Percentiles rank a stretch among this genome's conserved stretches.
phyloP scores from a whole-genome alignment of 2,329 filamentous ascomycete species.

The Neoscytalidium dimidiatum region DNA sequence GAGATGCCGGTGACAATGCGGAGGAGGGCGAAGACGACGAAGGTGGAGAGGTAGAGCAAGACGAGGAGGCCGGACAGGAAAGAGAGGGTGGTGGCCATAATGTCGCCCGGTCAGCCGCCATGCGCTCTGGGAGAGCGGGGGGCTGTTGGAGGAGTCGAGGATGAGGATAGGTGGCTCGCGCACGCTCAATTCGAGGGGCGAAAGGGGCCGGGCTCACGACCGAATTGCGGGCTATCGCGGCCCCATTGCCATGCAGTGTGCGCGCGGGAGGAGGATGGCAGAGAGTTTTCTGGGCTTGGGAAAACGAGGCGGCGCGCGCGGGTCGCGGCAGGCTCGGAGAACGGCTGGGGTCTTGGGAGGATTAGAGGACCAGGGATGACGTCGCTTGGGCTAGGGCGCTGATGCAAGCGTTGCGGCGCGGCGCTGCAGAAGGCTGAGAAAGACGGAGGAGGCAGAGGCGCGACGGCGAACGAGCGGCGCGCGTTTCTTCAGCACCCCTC shows the following conservation, averaged over 20 bases:
- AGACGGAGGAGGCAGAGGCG: background rate
- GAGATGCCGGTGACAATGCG: slow-evolving; percentile 92
- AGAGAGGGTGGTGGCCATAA: slow-evolving; percentile 54
- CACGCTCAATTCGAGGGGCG: slow-evolving; percentile 11
- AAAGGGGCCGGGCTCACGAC: slow-evolving; percentile 20
- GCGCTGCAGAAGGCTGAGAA: background rate
- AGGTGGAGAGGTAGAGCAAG: slow-evolving; percentile 85
- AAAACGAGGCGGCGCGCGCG: background rate
- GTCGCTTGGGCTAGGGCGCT: slow-evolving; percentile 10
- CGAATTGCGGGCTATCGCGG: slow-evolving; percentile 17
- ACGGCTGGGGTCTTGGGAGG: slow-evolving; percentile 1
- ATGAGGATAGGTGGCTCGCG: slow-evolving; percentile 19
- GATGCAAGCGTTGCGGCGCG: slow-evolving; percentile 9
- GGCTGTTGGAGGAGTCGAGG: background rate
- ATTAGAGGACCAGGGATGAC: slow-evolving; percentile 11
- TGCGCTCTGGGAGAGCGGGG: slow-evolving; percentile 14
- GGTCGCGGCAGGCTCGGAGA: slow-evolving; percentile 7
- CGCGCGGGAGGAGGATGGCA: background rate
- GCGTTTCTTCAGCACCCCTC: slow-evolving; percentile 6
- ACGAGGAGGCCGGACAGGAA: slow-evolving; percentile 86
- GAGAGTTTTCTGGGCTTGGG: background rate
- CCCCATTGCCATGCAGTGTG: slow-evolving; percentile 9
- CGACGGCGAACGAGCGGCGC: background rate
- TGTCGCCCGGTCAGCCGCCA: slow-evolving; percentile 26
- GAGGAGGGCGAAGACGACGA: slow-evolving; percentile 89